Base-by-base conservation (phyloP, 148 eudicot species). In the Simmondsia chinensis region DNA sequence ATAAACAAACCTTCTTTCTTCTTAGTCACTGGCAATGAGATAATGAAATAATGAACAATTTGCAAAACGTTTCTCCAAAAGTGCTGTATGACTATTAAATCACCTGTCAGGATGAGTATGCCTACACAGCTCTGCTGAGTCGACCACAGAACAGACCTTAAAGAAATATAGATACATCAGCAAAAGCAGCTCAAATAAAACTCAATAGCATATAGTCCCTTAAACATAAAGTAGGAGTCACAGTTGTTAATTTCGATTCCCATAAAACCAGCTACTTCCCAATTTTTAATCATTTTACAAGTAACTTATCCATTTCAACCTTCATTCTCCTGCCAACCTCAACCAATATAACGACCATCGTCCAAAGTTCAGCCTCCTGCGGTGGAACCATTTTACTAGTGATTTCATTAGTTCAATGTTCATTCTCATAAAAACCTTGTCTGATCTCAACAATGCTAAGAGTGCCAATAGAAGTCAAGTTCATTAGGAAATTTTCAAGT, bases 61-160 rank as follows among this genome's bases (percentile, higher is more conserved):
- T 12, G 20, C 15, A 21, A 1, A 13, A 48, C 37, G 33, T 2
- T 33, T 11, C 17, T 25, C 4, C 19, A 33, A 31, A 40, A 29
- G 24, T 19, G 12, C 23, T n/a, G n/a, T 20, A 7, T 1, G 13
- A 7, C 31, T 21, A 36, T 42, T 9, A 25, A 32, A n/a, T 48
- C 33, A 89, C 97, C 88, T 85, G 60, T 85, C 88, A 12, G 97
- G 95, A 66, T 91, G 97, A 40, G 97, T 91, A 58, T 74, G 73
- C 59, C 94, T 76, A 54, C 97, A 91, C 2, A 91, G 48, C 43
- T 85, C 93, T 9, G 97, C 87, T 10, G 95, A 81, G 50, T 89
- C 97, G 19, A 84, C 74, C 43, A 89, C 97, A 37, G 84, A 71
- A 54, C 97, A 89, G 12, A 87, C 80, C 96, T 87, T 23, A 36